Conservation (phyloP, 2,329 filamentous ascomycete genomes). For the Chrysoporthe austroafricana region DNA sequence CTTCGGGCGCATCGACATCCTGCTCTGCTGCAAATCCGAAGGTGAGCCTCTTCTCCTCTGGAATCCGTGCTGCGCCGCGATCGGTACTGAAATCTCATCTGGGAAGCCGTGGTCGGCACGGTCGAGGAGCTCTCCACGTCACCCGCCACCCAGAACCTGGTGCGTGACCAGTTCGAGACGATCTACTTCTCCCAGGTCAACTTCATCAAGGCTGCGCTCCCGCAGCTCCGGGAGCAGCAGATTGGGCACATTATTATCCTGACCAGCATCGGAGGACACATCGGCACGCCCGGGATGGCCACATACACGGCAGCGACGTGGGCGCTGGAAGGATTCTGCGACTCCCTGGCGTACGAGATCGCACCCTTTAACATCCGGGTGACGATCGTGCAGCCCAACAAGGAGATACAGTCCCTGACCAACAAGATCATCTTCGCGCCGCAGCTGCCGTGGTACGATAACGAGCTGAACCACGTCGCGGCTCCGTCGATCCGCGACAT, state of each 20-base stretch:
- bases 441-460: constrained; percentile 67
- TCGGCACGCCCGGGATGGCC: constrained; percentile 87
- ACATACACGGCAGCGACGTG: constrained; percentile 93
- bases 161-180: constrained; percentile 89
- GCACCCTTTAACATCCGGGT: constrained; percentile 96
- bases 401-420: constrained; percentile 86
- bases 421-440: constrained; percentile 87
- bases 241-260: constrained; percentile 90
- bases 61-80: background rate
- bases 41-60: constrained; percentile 49
- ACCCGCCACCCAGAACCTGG: constrained; percentile 73
- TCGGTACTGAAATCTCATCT: constrained; percentile 7
- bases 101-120: constrained; percentile 78
- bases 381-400: constrained; percentile 93
- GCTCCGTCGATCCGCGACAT: constrained; percentile 85
- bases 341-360: constrained; percentile 93
- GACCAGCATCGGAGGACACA: constrained; percentile 87
- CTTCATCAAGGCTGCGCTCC: constrained; percentile 86
- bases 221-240: constrained; percentile 76
- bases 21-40: constrained; percentile 89
- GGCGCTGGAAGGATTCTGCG: constrained; percentile 95
- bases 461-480: constrained; percentile 61
- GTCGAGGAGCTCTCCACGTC: constrained; percentile 86
- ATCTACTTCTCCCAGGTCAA: constrained; percentile 97
- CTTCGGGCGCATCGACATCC: constrained; percentile 86